Evolutionary conservation across 345 rosid species (phyloP), one percentile per base, ranked within the genome.

Genomic region (Triadica sebifera): DNA sequence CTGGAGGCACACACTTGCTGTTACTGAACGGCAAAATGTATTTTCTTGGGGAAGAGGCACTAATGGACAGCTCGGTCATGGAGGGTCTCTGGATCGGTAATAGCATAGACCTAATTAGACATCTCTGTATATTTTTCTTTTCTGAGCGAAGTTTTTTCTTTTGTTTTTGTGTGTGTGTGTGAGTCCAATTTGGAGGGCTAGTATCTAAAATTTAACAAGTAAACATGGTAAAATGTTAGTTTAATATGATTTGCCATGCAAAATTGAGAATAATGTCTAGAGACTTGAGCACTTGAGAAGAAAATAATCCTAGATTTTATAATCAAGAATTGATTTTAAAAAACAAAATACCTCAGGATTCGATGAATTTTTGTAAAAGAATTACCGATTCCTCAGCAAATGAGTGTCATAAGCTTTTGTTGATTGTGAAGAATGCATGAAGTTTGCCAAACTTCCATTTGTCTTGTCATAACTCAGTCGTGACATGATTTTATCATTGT

Each of bases 11-110:
- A 89, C 99, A 0, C 87, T 95, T 83, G 98, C 97, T 78, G 84
- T 91, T 71, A 93, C 97, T 8, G 99, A 91, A 77, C 78, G 58
- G 67, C 81, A 90, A 53, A 92, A 95, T 76, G 87, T 95, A 20
- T 95, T 86, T 81, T 92, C 98, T 68, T 93, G 99, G 99, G 99
- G 99, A 63, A 89, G 99, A 86, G 99, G 98, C 70, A 95, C 98
- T 50, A 95, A 93, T 81, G 97, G 99, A 75, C 99, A 95, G 85
- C 99, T 95, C 65, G 99, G 99, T 69, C 86, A 83, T 59, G 98
- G 98, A 67, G 93, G 87, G 76, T 82, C 89, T 4, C 43, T 73
- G 61, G 99, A 95, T 79, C 66, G 94, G 99, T 95, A 90, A 87
- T 66, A 53, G 39, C 69, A 53, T 65, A 24, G 51, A 61, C 17